phyloP scores from a whole-genome alignment of 2,329 filamentous ascomycete genomes.

The Aspergillus sp. region DNA sequence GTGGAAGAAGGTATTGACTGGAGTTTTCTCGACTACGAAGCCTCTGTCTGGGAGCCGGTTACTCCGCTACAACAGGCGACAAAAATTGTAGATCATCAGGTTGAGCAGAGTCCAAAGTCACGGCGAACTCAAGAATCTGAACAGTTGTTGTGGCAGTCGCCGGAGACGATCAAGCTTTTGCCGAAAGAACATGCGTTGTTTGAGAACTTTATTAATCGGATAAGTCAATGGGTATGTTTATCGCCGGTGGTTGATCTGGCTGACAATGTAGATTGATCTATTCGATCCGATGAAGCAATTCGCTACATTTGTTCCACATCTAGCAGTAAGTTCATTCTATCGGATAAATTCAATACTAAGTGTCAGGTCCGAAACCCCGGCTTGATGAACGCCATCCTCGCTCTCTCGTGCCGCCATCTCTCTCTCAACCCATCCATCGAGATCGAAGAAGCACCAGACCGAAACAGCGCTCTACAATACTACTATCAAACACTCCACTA shows the following conservation, averaged over 20 bases:
- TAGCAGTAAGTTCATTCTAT: constrained; percentile 9
- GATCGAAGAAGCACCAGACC: constrained; percentile 7
- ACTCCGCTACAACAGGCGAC: constrained; percentile 13
- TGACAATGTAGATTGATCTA: constrained; percentile 12
- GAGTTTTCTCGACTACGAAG: constrained; percentile 6
- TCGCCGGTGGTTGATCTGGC: background rate
- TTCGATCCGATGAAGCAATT: constrained; percentile 18
- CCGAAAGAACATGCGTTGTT: constrained; percentile 6
- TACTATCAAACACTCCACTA: constrained; percentile 25
- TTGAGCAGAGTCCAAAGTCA: background rate
- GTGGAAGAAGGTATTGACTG: constrained; percentile 3
- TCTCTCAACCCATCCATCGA: constrained; percentile 10
- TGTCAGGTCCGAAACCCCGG: constrained; percentile 17
- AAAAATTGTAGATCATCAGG: constrained; percentile 9
- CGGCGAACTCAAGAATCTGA: background rate
- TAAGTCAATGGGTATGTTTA: constrained; percentile 12
- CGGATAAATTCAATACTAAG: background rate
- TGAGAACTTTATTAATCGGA: constrained; percentile 11
- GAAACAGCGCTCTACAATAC: constrained; percentile 15
- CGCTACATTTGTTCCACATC: constrained; percentile 13
- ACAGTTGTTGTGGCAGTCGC: constrained; percentile 13
- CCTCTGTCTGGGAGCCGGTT: background rate
- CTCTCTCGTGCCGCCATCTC: constrained; percentile 19
- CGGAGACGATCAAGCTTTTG: constrained; percentile 9
- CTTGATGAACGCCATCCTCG: constrained; percentile 22